phyloP scores from a whole-genome alignment of 148 eudicot species.

The Camellia granthamiana region DNA sequence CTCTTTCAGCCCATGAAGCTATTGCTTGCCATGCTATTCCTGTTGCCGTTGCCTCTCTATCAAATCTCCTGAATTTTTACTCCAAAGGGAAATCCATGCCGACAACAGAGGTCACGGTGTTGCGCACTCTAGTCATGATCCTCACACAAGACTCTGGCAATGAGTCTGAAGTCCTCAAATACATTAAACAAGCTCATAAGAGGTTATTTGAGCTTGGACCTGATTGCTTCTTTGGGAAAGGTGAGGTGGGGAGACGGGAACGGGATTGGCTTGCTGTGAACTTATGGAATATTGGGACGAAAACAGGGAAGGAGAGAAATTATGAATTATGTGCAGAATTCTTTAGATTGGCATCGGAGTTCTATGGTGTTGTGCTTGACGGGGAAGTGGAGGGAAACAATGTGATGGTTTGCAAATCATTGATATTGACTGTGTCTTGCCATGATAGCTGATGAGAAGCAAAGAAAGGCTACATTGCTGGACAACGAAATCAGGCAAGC shows the following conservation, averaged over 20 bases:
- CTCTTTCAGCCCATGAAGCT: slow-evolving; percentile 92
- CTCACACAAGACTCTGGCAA: slow-evolving; percentile 59
- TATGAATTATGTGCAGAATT: slow-evolving; percentile 69
- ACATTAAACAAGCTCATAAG: slow-evolving; percentile 60
- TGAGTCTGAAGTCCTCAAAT: slow-evolving; percentile 59
- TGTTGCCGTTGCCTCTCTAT: slow-evolving; percentile 78
- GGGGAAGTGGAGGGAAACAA: slow-evolving; percentile 59
- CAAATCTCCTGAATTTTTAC: slow-evolving; percentile 72
- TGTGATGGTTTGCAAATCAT: slow-evolving; percentile 72
- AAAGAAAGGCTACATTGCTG: slow-evolving; percentile 43
- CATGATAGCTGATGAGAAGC: slow-evolving; percentile 69
- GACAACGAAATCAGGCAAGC: slow-evolving; percentile 68
- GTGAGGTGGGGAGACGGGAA: slow-evolving; percentile 86
- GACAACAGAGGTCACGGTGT: slow-evolving; percentile 59
- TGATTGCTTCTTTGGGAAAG: slow-evolving; percentile 79
- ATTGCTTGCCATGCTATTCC: slow-evolving; percentile 70
- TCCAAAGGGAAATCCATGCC: slow-evolving; percentile 73
- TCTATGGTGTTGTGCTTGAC: slow-evolving; percentile 57
- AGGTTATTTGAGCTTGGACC: slow-evolving; percentile 65
- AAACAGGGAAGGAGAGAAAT: slow-evolving; percentile 50
- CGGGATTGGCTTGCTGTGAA: slow-evolving; percentile 72
- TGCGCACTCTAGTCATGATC: slow-evolving; percentile 63
- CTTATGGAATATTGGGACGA: slow-evolving; percentile 74
- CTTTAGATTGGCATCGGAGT: slow-evolving; percentile 68
- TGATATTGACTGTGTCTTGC: slow-evolving; percentile 63